Percentiles rank a stretch among this genome's conserved stretches.
Evolutionary conservation across 2,329 filamentous ascomycete genomes (phyloP).

Genomic region (Fusarium mangiferae): DNA sequence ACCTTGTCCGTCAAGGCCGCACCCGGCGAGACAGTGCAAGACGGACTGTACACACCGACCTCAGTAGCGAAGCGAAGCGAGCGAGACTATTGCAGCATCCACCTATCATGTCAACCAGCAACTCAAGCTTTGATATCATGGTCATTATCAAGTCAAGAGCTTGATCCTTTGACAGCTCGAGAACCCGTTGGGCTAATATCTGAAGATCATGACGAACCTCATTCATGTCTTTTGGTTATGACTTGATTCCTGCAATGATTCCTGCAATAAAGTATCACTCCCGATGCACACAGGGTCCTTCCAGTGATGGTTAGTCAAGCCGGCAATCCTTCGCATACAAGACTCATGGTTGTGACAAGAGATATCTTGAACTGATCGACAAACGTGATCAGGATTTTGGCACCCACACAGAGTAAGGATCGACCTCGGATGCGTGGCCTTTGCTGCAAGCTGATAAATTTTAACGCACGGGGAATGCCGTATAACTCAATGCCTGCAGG

Average conservation of each 20-base stretch:
- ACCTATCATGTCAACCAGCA: not conserved
- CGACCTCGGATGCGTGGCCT: not conserved
- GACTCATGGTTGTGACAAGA: not conserved
- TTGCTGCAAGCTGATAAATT: not conserved
- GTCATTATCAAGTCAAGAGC: not conserved
- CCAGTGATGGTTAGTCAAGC: not conserved
- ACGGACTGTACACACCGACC: not conserved
- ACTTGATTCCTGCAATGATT: not conserved
- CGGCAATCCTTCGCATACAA: not conserved
- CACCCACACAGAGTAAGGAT: slow-evolving; percentile 9
- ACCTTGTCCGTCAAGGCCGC: not conserved
- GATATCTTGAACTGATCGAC: slow-evolving; percentile 14
- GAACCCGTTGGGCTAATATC: not conserved
- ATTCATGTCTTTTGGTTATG: not conserved
- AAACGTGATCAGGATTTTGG: slow-evolving; percentile 4
- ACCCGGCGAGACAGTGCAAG: slow-evolving; percentile 16
- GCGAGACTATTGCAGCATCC: not conserved
- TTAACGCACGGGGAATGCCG: not conserved
- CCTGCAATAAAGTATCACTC: not conserved
- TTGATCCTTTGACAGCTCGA: not conserved
- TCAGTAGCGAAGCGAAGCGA: not conserved
- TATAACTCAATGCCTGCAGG: not conserved
- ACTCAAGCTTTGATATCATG: not conserved
- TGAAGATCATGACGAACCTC: not conserved
- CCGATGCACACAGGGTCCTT: slow-evolving; percentile 12